Percentiles rank a stretch among this genome's conserved stretches.
Conservation (phyloP, 1,284 basidiomycete species). For the Spongiforma sp. region DNA sequence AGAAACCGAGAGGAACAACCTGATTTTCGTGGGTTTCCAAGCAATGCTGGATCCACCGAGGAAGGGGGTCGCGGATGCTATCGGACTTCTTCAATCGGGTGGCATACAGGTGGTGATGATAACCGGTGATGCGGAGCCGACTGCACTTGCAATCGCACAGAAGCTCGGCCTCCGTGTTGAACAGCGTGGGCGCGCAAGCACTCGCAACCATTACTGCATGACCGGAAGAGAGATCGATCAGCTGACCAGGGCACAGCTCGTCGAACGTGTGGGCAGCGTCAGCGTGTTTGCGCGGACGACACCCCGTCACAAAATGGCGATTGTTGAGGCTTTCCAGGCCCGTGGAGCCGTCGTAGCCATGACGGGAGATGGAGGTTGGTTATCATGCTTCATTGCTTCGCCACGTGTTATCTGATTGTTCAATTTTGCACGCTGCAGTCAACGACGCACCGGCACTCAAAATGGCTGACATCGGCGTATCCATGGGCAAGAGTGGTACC, state of each 20-base stretch:
- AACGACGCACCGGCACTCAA: conserved; percentile 98
- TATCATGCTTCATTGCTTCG: neutral
- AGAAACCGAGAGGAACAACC: conserved; percentile 55
- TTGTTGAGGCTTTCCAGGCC: conserved; percentile 91
- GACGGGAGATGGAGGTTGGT: conserved; percentile 89
- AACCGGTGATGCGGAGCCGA: conserved; percentile 93
- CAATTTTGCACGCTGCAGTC: conserved; percentile 52
- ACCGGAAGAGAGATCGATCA: conserved; percentile 90
- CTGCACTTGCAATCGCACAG: conserved; percentile 88
- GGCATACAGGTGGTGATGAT: conserved; percentile 99
- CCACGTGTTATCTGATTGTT: neutral
- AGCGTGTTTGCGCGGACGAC: conserved; percentile 96
- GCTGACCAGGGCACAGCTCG: conserved; percentile 80
- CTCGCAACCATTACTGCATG: conserved; percentile 50
- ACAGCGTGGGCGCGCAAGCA: conserved; percentile 9
- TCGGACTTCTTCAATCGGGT: conserved; percentile 78
- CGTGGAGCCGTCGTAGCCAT: conserved; percentile 93
- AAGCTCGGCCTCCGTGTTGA: conserved; percentile 85
- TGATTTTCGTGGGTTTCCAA: conserved; percentile 92
- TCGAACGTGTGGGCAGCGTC: conserved; percentile 82
- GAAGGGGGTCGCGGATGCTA: conserved; percentile 90
- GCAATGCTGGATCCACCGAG: conserved; percentile 97
- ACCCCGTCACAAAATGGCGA: conserved; percentile 97
- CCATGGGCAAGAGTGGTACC: conserved; percentile 97
- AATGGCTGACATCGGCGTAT: conserved; percentile 98